Evolutionary conservation across 2,329 filamentous ascomycete genomes (phyloP), one percentile per base, ranked within the genome.

Genomic region (Cladophialophora chaetospira): DNA sequence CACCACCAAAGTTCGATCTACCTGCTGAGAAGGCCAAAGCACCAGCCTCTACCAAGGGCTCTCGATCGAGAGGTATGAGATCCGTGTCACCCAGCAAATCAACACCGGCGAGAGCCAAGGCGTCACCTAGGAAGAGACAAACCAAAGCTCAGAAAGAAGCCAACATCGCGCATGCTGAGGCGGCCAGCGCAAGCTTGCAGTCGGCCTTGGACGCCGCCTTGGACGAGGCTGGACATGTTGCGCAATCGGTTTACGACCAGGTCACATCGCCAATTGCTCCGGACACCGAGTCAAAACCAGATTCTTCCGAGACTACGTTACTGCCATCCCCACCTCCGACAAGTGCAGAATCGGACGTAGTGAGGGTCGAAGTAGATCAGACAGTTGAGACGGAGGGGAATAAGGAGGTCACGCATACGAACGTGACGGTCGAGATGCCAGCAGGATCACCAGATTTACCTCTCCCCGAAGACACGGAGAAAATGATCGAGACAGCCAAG

Each of bases 401-500:
- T 17, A 75, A 82, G 3, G 86, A 91, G 70, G 84, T 83, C 1
- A 88, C 86, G 54, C 84, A 84, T 64, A 92, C 88, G 5, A 85
- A 86, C 44, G 85, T 93, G 46, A 87, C 88, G 60, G 79, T 94
- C 9, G 88, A 94, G 63, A 80, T 94, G 68, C 89, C 91, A 3
- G 79, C 84, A 8, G 82, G 81, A 51, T 77, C 80, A 43, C 78
- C 84, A 0, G 84, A 89, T 59, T 80, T 91, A 6, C 87, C 88
- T 0, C 83, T 86, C 10, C 85, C 89, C 0, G 88, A 91, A 62
- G 88, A 94, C 66, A 87, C 91, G 1, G 82, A 88, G 55, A 83
- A 86, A 53, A 91, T 97, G 88, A 87, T 97, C 57, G 86, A 86
- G 25, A 86, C 90, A 67, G 94, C 94, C 28, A 91, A 88, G 75